Base-by-base conservation (phyloP, 2,329 filamentous ascomycete genomes). In the Penicillium sp. region DNA sequence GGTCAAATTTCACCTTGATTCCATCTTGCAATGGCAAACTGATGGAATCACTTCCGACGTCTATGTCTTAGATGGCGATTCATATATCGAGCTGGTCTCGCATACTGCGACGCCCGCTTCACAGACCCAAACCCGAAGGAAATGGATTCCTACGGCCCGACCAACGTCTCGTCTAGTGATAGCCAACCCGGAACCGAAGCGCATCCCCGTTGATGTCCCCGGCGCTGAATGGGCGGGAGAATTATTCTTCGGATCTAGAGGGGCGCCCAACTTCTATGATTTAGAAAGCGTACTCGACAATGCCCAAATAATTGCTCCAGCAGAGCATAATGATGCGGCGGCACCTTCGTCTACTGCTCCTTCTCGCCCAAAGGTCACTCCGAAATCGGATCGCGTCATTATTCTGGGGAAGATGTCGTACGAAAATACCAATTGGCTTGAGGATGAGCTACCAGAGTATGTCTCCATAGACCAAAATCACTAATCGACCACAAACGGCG, bases 351-450 rank as follows among this genome's bases (percentile, higher is more conserved):
- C 50, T 13, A 48, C 51, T 17, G 46, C 57, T 9, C 60, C 59
- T 31, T 45, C 57, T 17, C 63, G 57, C 19, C 63, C 63, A 10
- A 62, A 51, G 29, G 21, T 62, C n/a, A 53, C 62, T 17, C 62
- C 62, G 17, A 62, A 65, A 51, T 50, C 59, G 29, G 71, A 75
- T 63, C 74, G 74, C 31, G 66, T 72, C 15, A 64, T 78, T 46
- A 68, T 78, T 15, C 67, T 80, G 60, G 78, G 77, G n/a, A 75
- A 71, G 54, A 66, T 76, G 33, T 67, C 71, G 12, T 67, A 64
- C 6, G 78, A 81, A 54, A 69, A 80, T 56, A 75, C 77, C 5
- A 63, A 70, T 45, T 82, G 80, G 80, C 71, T 81, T 6, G 60
- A 67, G 4, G 60, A 73, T 9, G 69, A 78, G 23, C 65, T 81